Conservation (phyloP, 352 stramenopile genomes). For the Pythium apleroticum region DNA sequence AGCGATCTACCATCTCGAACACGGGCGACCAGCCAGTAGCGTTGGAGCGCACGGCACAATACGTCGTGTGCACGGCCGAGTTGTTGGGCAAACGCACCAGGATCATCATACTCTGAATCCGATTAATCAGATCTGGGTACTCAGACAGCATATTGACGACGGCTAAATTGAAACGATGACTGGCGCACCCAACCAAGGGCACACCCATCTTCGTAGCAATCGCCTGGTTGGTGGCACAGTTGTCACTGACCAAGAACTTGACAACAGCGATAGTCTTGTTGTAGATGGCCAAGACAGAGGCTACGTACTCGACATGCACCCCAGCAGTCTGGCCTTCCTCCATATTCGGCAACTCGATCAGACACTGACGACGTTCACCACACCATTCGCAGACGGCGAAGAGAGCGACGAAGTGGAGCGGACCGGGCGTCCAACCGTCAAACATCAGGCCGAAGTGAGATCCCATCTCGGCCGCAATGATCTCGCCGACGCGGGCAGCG, state of each 20-base stretch:
- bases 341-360: neutral
- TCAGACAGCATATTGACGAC: constrained; percentile 1
- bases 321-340: constrained; percentile 2
- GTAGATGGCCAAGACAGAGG: constrained; percentile 13
- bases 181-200: constrained; percentile 15
- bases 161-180: constrained; percentile 18
- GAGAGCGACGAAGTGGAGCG: constrained; percentile 5
- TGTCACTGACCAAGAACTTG: constrained; percentile 24
- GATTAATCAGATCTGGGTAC: neutral
- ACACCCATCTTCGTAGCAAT: constrained; percentile 15
- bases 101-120: constrained; percentile 1
- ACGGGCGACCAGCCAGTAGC: neutral
- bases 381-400: neutral
- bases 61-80: neutral
- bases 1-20: constrained; percentile 9
- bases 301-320: neutral
- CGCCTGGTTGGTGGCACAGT: constrained; percentile 20
- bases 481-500: constrained; percentile 5
- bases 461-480: constrained; percentile 17
- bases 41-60: neutral
- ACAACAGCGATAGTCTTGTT: constrained; percentile 27
- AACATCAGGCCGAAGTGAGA: constrained; percentile 7
- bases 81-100: constrained; percentile 7
- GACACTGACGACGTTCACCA: neutral
- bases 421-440: neutral